These are phyloP conservation scores for Ganoderma leucocontextum DNA, from an alignment of 1,284 basidiomycete species.

Conservation along the genomic window DNA sequence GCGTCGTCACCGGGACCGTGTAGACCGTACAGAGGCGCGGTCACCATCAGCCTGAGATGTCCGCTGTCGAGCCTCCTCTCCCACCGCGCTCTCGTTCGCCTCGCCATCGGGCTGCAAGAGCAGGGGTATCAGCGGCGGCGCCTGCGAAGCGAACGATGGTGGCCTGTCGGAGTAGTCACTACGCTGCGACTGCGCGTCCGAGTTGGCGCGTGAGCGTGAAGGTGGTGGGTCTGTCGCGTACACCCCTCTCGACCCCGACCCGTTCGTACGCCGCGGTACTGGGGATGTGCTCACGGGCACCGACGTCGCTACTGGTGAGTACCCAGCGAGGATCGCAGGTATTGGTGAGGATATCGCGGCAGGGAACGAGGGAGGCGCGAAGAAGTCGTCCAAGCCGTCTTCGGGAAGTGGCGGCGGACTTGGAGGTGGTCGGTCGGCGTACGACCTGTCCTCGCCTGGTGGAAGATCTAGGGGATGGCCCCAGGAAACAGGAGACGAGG, in stretches of 20 bases:
- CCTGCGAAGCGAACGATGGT: conserved; percentile 35
- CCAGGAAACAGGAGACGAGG: conserved; percentile 29
- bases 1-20: conserved; percentile 28
- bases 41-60: conserved; percentile 23
- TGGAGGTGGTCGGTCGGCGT: conserved; percentile 41
- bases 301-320: conserved; percentile 31
- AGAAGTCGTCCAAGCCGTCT: conserved; percentile 35
- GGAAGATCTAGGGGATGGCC: conserved; percentile 30
- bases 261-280: conserved; percentile 29
- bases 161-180: conserved; percentile 33
- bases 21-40: conserved; percentile 28
- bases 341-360: conserved; percentile 41
- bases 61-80: conserved; percentile 16
- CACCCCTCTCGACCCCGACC: conserved; percentile 31
- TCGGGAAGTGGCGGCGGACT: conserved; percentile 35
- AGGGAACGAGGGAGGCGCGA: conserved; percentile 38
- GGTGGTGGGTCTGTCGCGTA: conserved; percentile 28
- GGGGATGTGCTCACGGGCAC: conserved; percentile 30
- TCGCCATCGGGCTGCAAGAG: conserved; percentile 20
- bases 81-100: conserved; percentile 2
- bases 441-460: conserved; percentile 36
- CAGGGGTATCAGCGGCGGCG: conserved; percentile 33
- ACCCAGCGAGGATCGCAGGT: conserved; percentile 40
- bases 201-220: conserved; percentile 29
- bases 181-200: conserved; percentile 27